Evolutionary conservation across 441 rosid genomes (phyloP).

Genomic region (Corymbia calophylla): DNA sequence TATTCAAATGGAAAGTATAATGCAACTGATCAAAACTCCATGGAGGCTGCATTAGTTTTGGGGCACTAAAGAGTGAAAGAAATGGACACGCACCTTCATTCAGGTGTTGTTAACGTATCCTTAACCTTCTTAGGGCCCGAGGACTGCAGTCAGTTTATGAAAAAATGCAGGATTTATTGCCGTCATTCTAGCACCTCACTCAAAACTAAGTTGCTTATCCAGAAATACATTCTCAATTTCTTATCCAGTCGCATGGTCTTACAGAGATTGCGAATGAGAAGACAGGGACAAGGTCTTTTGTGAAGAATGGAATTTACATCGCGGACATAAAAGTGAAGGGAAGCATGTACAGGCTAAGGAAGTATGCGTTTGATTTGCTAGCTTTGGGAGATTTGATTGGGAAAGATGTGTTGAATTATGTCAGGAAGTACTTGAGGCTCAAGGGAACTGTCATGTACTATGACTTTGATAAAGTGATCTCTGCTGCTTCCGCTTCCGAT

Average conservation of each 20-base stretch:
- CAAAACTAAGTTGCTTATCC: background rate
- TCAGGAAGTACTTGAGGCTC: conserved; percentile 67
- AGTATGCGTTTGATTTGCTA: conserved; percentile 68
- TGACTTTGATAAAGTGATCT: conserved; percentile 76
- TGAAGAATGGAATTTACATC: conserved; percentile 57
- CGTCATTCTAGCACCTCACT: background rate
- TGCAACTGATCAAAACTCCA: background rate
- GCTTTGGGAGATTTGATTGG: conserved; percentile 89
- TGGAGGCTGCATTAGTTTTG: background rate
- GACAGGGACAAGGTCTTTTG: conserved; percentile 72
- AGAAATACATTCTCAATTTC: background rate
- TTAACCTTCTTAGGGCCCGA: background rate
- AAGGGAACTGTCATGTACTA: conserved; percentile 73
- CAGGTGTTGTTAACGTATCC: background rate
- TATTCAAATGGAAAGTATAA: background rate
- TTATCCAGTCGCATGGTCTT: background rate
- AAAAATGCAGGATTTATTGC: background rate
- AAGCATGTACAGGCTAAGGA: conserved; percentile 61
- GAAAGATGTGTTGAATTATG: conserved; percentile 70
- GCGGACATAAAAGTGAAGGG: conserved; percentile 59
- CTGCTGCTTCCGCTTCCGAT: conserved; percentile 48
- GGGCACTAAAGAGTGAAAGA: background rate
- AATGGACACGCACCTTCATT: background rate
- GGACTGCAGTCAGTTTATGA: background rate
- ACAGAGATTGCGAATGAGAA: conserved; percentile 64